Evolutionary conservation across 1,139 yeast genomes (phyloP), one percentile per base, ranked within the genome.

Genomic region (Candida freyschussii): DNA sequence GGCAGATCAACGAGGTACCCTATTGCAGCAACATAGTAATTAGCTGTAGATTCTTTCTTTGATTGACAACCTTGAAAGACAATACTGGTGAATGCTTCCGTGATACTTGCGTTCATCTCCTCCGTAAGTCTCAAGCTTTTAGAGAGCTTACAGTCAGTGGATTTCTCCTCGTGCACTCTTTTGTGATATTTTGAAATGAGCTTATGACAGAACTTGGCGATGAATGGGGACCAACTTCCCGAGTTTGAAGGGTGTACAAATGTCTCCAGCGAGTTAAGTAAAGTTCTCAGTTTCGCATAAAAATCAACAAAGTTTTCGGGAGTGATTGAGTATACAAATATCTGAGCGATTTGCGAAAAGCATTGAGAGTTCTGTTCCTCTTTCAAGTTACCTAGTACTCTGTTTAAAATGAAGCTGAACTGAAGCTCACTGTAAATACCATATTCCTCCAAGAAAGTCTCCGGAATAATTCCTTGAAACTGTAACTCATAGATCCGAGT

Each of bases 161-260:
- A 61, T 4, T 57, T 55, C 47, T 81, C 87, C 34, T 57, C 55
- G 47, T 80, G 87, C 30, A 66, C 56, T 49, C 93, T 65, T 39
- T 72, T 70, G 50, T 78, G 86, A 40, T 74, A 77, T 45, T 72
- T 73, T 36, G 69, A 65, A 4, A 75, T 62, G 35, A 78, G 60
- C 31, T 74, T 69, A 42, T 73, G 69, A 10, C 83, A 62, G 21
- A 83, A 67, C 40, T 75, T 75, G 1, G 93, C 69, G 25, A 91
- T 73, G 6, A 82, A 67, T 27, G 72, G 60, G 1, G 94, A 74
- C 97, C 98, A 89, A 15, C 72, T 70, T 0, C 96, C 97, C 13
- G 69, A 60, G 54, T 89, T 89, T 1, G 97, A 87, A 5, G 98
- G 98, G 58, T 91, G 96, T 10, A 79, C 79, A 57, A 80, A 85